Percentiles rank a stretch among this genome's conserved stretches.
These are phyloP conservation scores for Lepraria neglecta DNA, from an alignment of 495 filamentous ascomycete species.

Conservation along the genomic window DNA sequence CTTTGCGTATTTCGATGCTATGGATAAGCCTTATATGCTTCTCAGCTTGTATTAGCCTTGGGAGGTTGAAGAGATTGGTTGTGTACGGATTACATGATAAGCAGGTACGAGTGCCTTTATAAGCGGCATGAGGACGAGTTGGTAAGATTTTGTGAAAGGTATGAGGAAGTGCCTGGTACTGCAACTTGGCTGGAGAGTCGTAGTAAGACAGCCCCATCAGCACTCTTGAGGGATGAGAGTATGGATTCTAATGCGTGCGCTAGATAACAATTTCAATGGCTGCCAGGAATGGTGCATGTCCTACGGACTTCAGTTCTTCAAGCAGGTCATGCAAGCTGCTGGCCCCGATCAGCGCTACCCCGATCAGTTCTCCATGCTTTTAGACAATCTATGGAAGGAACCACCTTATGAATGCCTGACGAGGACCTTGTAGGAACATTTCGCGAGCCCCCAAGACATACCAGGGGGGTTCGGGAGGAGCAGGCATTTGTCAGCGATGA, in stretches of 20 bases:
- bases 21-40: background rate
- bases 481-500: background rate
- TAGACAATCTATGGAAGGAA: too few species aligned
- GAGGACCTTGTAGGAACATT: too few species aligned
- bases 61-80: constrained; percentile 1
- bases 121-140: background rate
- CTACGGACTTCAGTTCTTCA: background rate
- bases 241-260: background rate
- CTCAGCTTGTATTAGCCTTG: background rate
- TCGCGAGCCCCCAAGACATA: background rate
- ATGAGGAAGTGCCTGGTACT: too few species aligned
- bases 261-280: background rate
- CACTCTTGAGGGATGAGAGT: too few species aligned
- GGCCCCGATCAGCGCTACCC: too few species aligned
- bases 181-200: too few species aligned
- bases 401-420: too few species aligned
- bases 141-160: background rate
- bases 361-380: too few species aligned
- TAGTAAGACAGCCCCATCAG: too few species aligned
- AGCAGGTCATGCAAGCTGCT: background rate
- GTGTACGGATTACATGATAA: constrained; percentile 7
- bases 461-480: background rate
- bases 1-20: background rate
- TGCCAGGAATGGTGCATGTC: background rate
- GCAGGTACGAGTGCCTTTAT: background rate